Conservation (phyloP, 2,329 filamentous ascomycete species). For the Trichophyton equinum region DNA sequence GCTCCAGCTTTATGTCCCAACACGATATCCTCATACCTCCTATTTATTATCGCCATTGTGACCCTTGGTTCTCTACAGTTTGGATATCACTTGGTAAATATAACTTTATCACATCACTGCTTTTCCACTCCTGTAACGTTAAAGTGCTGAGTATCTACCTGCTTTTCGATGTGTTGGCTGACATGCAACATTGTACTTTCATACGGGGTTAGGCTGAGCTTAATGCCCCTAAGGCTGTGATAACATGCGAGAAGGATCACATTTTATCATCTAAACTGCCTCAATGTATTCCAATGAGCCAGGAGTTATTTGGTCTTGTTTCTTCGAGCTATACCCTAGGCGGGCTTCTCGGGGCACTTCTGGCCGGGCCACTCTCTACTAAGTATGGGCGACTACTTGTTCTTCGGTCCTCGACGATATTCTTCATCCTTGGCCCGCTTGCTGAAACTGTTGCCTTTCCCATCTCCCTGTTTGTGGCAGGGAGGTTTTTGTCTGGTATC, state of each 20-base stretch:
- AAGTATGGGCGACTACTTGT: slow-evolving; percentile 60
- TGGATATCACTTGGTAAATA: slow-evolving; percentile 72
- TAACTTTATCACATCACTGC: not conserved
- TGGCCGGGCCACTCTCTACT: slow-evolving; percentile 66
- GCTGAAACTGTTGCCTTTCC: slow-evolving; percentile 60
- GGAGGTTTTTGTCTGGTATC: slow-evolving; percentile 66
- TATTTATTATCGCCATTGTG: slow-evolving; percentile 61
- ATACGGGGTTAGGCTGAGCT: slow-evolving; percentile 60
- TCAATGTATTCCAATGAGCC: slow-evolving; percentile 79
- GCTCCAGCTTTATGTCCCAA: not conserved
- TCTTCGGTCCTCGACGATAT: slow-evolving; percentile 63
- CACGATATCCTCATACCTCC: slow-evolving; percentile 58
- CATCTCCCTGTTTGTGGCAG: slow-evolving; percentile 56
- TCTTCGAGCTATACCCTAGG: slow-evolving; percentile 87
- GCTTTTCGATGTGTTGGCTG: not conserved
- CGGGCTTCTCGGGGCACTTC: slow-evolving; percentile 70
- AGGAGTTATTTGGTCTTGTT: slow-evolving; percentile 69
- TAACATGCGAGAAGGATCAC: slow-evolving; percentile 63
- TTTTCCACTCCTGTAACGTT: not conserved
- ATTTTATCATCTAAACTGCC: slow-evolving; percentile 34
- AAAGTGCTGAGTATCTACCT: not conserved
- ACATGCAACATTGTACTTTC: not conserved
- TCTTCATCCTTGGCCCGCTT: slow-evolving; percentile 63
- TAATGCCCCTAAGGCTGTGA: slow-evolving; percentile 86
- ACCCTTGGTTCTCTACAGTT: slow-evolving; percentile 87